Evolutionary conservation across 2,329 filamentous ascomycete genomes (phyloP).

Genomic region (Talaromyces amestolkiae): DNA sequence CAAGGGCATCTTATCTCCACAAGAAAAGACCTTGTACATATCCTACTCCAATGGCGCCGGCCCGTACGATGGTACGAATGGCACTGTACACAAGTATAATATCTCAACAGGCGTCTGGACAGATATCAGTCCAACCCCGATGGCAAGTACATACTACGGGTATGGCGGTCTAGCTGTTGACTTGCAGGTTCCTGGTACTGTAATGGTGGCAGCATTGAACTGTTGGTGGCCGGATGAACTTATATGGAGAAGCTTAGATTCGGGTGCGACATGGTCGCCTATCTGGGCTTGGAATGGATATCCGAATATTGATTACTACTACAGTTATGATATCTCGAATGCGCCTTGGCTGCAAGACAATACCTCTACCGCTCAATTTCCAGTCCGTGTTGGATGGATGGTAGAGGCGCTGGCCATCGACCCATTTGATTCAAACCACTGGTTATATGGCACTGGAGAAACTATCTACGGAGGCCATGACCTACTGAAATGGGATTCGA

Average conservation of each 20-base stretch:
- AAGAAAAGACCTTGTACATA: conserved; percentile 55
- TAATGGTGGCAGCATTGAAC: conserved; percentile 58
- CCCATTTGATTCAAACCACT: conserved; percentile 59
- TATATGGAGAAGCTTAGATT: conserved; percentile 56
- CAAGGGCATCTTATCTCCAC: conserved; percentile 52
- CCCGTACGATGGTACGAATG: conserved; percentile 56
- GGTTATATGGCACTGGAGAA: conserved; percentile 61
- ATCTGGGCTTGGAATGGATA: conserved; percentile 55
- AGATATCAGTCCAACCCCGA: conserved; percentile 56
- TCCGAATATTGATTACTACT: conserved; percentile 48
- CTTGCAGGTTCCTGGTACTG: conserved; percentile 53
- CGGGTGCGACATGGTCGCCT: conserved; percentile 53
- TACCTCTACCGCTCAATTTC: conserved; percentile 37
- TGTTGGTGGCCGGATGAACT: conserved; percentile 60
- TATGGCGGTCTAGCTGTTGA: conserved; percentile 59
- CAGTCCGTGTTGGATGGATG: conserved; percentile 55
- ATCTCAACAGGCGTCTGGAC: conserved; percentile 51
- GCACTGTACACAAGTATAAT: conserved; percentile 57
- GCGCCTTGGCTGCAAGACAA: conserved; percentile 56
- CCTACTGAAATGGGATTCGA: conserved; percentile 55
- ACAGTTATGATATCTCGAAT: conserved; percentile 46
- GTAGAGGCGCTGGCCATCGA: conserved; percentile 59
- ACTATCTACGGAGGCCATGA: conserved; percentile 56
- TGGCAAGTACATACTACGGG: conserved; percentile 50
- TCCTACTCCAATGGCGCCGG: conserved; percentile 56